Base-by-base conservation (phyloP, 306 rosid genomes). In the Gynostemma pentaphyllum region DNA sequence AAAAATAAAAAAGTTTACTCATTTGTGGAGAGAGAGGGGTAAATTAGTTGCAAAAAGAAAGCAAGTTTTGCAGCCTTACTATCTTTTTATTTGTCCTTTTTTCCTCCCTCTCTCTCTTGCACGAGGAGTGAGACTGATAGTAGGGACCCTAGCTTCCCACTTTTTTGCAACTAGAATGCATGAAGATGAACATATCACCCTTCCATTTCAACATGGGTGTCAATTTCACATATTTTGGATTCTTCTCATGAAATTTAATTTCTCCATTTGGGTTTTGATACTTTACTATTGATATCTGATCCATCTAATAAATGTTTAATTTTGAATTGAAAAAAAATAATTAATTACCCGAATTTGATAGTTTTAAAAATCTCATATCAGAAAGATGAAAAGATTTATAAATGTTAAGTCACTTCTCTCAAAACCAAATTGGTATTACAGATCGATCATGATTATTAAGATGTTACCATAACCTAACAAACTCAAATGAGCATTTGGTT, bases 41-140 rank as follows among this genome's bases (percentile, higher is more conserved):
- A 45, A 44, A 64, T 64, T 45, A 45, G 68, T 64, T 64, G 68
- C 18, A 30, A 55, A 64, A 29, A 45, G 18, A 29, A 64, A 64
- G 68, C 15, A 26, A 26, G 27, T 1, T 7, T 45, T 45, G 62
- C 68, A 64, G 68, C 68, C 52, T 63, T 63, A 28, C 3, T 15
- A n/a, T 29, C 41, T 11, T 50, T 50, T 22, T 22, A 24, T 23
- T 51, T 51, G 57, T 51, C 57, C 34, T 51, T 18, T 50, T 5
- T 26, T 24, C 21, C n/a, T 59, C 64, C 18, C 29, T 23, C 29
- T 57, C 45, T 36, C 26, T 19, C 10, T 19, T 11, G 22, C 24
- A 30, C 42, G 41, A 55, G 14, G 24, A 52, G 23, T 54, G 61
- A 54, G 39, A 54, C 41, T 54, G 4, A 51, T 2, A 5, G 59